Evolutionary conservation across 352 stramenopile genomes (phyloP).

Genomic region (Phytopythium litorale): DNA sequence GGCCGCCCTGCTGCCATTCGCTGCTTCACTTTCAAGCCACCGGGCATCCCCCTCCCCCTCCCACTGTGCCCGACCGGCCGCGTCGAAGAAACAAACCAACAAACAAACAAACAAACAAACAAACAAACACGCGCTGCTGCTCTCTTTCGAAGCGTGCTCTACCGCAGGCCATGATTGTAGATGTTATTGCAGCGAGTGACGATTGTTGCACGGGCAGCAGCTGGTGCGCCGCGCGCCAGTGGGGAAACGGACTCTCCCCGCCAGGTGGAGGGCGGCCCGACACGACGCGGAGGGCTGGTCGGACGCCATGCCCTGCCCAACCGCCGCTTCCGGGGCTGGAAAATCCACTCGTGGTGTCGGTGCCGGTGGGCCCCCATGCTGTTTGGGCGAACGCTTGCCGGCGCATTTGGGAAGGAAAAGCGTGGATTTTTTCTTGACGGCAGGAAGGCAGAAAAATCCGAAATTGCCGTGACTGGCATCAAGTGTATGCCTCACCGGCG

Average conservation of each 20-base stretch:
- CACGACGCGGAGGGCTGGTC: too few relatives aligned
- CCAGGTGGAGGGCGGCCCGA: not conserved
- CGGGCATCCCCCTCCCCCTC: not conserved
- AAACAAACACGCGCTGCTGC: too few relatives aligned
- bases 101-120: not conserved
- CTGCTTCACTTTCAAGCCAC: slow-evolving; percentile 1
- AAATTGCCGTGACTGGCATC: not conserved
- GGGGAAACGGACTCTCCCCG: not conserved
- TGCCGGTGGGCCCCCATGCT: too few relatives aligned
- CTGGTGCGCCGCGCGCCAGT: not conserved
- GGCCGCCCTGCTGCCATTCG: not conserved
- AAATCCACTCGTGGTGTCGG: not conserved
- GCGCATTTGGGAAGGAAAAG: not conserved
- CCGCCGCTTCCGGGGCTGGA: not conserved
- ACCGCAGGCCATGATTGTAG: not conserved
- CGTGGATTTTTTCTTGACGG: not conserved
- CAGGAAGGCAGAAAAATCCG: not conserved
- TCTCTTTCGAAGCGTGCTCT: not conserved
- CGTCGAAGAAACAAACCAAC: not conserved
- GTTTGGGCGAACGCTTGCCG: too few relatives aligned
- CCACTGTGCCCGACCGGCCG: not conserved
- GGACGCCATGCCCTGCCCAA: too few relatives aligned
- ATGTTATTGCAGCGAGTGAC: not conserved
- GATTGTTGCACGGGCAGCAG: not conserved
- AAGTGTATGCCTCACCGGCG: not conserved